Base-by-base conservation (phyloP, 73 alveolate genomes). In the Paramecium pentaurelia region DNA sequence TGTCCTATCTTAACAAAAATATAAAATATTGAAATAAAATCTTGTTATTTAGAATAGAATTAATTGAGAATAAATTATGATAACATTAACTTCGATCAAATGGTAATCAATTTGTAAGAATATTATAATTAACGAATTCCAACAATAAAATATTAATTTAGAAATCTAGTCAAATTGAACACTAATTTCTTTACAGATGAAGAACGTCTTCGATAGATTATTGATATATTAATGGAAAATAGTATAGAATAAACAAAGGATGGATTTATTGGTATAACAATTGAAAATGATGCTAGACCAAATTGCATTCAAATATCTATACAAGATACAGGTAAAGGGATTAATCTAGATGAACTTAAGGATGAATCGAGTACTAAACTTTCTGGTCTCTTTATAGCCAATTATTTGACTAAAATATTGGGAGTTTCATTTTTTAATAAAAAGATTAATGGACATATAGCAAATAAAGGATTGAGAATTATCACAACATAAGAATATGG, bases 191-290 rank as follows among this genome's bases (percentile, higher is more conserved):
- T 38, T 18, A 8, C 27, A 10, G 91, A 80, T 45, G 44, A 40
- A 42, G 45, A 40, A 44, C 18, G 34, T 16, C 12, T 25, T 8
- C 25, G 34, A 27, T 49, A 80, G 49, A 40, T 80, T 16, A 80
- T 44, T 4, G 77, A 80, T 45, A 80, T 36, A 20, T 14, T 49
- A 2, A 42, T 80, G 71, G 44, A 80, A 0, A 80, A 80, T 20
- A 40, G 90, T 47, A 77, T 77, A 10, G n/a, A 77, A 77, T 3
- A 42, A n/a, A 77, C 90, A 20, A 77, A 77, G 20, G 90, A 77
- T 22, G 90, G 90, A 30, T 77, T 77, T 16, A 77, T 42, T 42
- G 42, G 47, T 10, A 25, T 77, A n/a, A 80, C 73, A 12, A 11
- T 80, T 42, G 32, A 80, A n/a, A 47, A 80, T 20, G 71, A 40